phyloP scores from a whole-genome alignment of 2,329 filamentous ascomycete species.

The Colletotrichum paranaense region DNA sequence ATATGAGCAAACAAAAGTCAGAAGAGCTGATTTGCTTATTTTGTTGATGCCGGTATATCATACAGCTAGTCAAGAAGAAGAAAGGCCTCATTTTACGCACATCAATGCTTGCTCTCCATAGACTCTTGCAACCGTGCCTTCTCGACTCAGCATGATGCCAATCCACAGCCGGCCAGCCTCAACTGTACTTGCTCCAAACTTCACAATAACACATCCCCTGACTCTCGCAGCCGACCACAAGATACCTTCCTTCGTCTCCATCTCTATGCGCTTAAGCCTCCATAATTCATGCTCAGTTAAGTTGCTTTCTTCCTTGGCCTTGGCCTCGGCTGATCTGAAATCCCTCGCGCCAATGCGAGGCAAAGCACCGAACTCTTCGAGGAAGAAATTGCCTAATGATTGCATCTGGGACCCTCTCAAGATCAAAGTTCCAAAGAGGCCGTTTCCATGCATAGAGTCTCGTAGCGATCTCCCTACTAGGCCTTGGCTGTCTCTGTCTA shows the following conservation, averaged over 20 bases:
- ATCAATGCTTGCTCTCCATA: slow-evolving; percentile 88
- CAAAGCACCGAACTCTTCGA: slow-evolving; percentile 80
- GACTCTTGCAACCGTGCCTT: slow-evolving; percentile 75
- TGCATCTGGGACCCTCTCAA: slow-evolving; percentile 79
- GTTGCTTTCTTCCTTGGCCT: slow-evolving; percentile 48
- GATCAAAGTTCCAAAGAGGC: slow-evolving; percentile 87
- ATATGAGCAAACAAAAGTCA: neutral
- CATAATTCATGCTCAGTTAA: slow-evolving; percentile 60
- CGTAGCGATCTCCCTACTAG: slow-evolving; percentile 54
- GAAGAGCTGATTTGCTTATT: neutral
- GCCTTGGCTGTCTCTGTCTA: slow-evolving; percentile 65
- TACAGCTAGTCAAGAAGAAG: neutral
- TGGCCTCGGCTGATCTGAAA: slow-evolving; percentile 70
- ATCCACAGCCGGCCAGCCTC: slow-evolving; percentile 88
- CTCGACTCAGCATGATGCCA: slow-evolving; percentile 76
- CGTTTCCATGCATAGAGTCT: slow-evolving; percentile 78
- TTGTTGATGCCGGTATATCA: too few species aligned
- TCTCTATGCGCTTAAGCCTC: slow-evolving; percentile 64
- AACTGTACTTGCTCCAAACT: slow-evolving; percentile 86
- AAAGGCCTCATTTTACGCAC: slow-evolving; percentile 63
- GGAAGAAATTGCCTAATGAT: slow-evolving; percentile 77
- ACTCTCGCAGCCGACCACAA: slow-evolving; percentile 87
- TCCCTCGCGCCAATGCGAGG: slow-evolving; percentile 87
- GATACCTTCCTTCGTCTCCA: slow-evolving; percentile 70
- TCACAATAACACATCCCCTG: slow-evolving; percentile 87